Base-by-base conservation (phyloP, 306 rosid genomes). In the Mucuna pruriens region DNA sequence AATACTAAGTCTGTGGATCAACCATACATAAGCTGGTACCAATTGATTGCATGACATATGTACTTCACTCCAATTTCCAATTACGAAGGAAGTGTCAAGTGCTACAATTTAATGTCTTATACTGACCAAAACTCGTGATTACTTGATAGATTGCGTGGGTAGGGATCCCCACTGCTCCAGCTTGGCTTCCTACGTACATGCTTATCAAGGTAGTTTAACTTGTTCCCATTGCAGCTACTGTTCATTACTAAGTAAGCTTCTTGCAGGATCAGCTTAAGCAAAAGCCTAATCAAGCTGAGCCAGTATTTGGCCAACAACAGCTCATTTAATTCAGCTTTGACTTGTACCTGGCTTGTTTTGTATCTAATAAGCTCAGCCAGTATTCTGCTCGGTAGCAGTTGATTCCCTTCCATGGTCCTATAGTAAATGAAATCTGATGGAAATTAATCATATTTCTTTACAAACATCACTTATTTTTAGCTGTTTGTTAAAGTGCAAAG, bases 181-280 rank as follows among this genome's bases (percentile, higher is more conserved):
- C 98, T 67, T 95, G 98, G 98, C 97, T 92, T 85, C 98, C 98
- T 40, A 93, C 97, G 25, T 75, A 95, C 74, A 91, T 95, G 97
- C 97, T 93, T 44, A 95, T 95, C 76, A 90, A 93, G 99, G 99
- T 95, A 5, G 16, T 63, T 75, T 73, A 72, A 72, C 46, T 68
- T 44, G 31, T 65, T 82, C 25, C 25, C 11, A 52, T 29, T 58
- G 40, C 19, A 29, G 71, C 58, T 51, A 29, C 64, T 23, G 17
- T 74, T 9, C 44, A 9, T 15, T 51, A 40, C 75, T 61, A 57
- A 48, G 8, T 48, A 4, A 9, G 44, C 33, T 19, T 64, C 62
- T 15, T 23, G 15, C 15, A 68, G 22, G 38, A 36, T 67, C 39
- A 38, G 48, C 49, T 44, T 17, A 31, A 39, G 44, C 54, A 75